Evolutionary conservation across 2,329 filamentous ascomycete species (phyloP), one percentile per base, ranked within the genome.

Genomic region (Achaetomium macrosporum): DNA sequence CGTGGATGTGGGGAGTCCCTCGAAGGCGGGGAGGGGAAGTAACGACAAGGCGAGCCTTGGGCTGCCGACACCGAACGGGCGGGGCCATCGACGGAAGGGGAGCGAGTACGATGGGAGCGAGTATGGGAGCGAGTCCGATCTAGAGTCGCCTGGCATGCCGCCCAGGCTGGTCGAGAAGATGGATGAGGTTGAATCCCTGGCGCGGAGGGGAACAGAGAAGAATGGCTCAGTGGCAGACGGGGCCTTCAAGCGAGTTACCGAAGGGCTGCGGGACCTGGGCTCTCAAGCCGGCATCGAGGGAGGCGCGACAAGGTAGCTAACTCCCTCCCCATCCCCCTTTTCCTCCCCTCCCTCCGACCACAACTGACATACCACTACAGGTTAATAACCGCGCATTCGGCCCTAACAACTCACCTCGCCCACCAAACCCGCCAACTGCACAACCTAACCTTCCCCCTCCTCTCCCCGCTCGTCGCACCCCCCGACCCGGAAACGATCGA

Each of bases 341-440:
- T 35, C 15, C 50, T 20, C 16, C 40, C 25, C 47, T n/a, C 25
- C 16, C 20, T 9, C 5, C n/a, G 29, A 25, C 17, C 16, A 31
- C 19, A 49, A 49, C 48, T 43, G 45, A 57, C n/a, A 42, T 46
- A 37, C 53, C 8, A 20, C 30, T n/a, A 29, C 62, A 90, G 86
- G 64, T 73, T 90, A 58, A 87, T 88, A 65, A 90, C 86, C 41
- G 84, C 87, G 33, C 85, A 90, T 67, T 82, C 85, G 29, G 85
- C 87, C 13, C 73, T 90, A 45, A 84, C 87, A 43, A 86, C 86
- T 17, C 86, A 93, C 64, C 74, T 92, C 42, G 76, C 78, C 13
- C 84, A 90, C 67, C 87, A 92, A 70, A 85, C 86, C 46, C 85
- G 87, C 50, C 82, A 84, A 57, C 73, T 93, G 10, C 87, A 90